Conservation (phyloP, 108 stramenopile species). For the Seminavis robusta region DNA sequence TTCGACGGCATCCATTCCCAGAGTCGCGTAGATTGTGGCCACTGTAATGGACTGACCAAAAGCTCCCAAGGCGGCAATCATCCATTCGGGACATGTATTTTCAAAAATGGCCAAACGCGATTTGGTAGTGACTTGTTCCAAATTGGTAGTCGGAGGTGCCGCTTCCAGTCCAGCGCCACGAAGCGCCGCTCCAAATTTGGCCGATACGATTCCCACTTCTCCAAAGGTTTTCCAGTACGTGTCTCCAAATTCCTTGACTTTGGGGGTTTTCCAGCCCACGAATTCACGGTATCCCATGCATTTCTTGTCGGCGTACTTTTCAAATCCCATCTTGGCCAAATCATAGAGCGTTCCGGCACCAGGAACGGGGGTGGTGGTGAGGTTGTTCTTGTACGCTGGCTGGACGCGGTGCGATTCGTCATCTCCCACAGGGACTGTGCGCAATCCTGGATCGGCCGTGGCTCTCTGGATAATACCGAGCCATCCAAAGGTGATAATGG, state of each 20-base stretch:
- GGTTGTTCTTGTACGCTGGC: constrained; percentile 41
- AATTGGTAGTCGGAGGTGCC: constrained; percentile 45
- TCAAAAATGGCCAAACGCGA: constrained; percentile 90
- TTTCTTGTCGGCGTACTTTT: constrained; percentile 29
- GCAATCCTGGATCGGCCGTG: constrained; percentile 38
- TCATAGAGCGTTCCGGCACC: constrained; percentile 74
- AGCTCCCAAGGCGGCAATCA: constrained; percentile 80
- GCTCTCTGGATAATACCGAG: constrained; percentile 60
- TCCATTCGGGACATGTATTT: constrained; percentile 90
- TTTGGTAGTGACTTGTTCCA: constrained; percentile 75
- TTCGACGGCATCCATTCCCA: constrained; percentile 88
- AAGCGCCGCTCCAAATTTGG: constrained; percentile 82
- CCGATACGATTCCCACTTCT: constrained; percentile 61
- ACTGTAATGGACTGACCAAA: constrained; percentile 75
- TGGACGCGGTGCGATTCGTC: constrained; percentile 69
- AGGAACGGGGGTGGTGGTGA: constrained; percentile 37
- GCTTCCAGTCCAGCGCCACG: constrained; percentile 61
- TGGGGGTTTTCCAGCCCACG: constrained; percentile 62
- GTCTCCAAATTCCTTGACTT: constrained; percentile 75
- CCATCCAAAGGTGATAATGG: constrained; percentile 79
- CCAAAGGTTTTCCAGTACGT: constrained; percentile 58
- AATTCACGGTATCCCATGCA: constrained; percentile 78
- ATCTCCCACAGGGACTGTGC: constrained; percentile 66
- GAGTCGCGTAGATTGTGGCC: constrained; percentile 89
- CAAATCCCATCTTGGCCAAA: constrained; percentile 40